Evolutionary conservation across 345 rosid genomes (phyloP).

Genomic region (Salix caprea): DNA sequence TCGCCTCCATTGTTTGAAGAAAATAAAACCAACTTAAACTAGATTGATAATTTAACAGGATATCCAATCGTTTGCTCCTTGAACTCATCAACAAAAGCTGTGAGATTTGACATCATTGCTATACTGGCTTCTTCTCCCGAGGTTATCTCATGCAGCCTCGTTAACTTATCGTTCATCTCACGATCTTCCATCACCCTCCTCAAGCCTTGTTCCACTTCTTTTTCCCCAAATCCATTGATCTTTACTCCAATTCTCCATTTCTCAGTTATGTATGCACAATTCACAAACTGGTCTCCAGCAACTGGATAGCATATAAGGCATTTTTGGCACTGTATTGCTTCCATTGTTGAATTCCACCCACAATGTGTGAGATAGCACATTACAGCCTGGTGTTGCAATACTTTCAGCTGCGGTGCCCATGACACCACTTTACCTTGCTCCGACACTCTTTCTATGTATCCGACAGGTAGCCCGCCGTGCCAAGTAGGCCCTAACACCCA

Average conservation of each 20-base stretch:
- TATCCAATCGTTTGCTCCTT: not conserved
- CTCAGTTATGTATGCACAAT: conserved; percentile 53
- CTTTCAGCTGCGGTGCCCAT: conserved; percentile 70
- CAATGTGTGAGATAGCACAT: conserved; percentile 70
- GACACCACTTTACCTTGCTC: conserved; percentile 48
- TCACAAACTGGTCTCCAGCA: conserved; percentile 77
- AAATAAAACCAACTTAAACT: not conserved
- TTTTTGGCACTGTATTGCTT: conserved; percentile 45
- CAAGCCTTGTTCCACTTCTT: conserved; percentile 47
- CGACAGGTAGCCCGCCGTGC: conserved; percentile 56
- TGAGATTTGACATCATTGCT: conserved; percentile 22
- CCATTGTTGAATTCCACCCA: conserved; percentile 87
- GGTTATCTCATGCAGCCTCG: conserved; percentile 30
- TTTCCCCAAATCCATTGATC: conserved; percentile 39
- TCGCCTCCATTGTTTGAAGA: not conserved
- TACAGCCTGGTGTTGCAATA: conserved; percentile 46
- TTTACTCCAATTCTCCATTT: conserved; percentile 58
- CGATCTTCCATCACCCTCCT: conserved; percentile 43
- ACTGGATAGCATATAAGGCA: conserved; percentile 64
- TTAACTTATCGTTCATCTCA: conserved; percentile 38
- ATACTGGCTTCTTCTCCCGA: conserved; percentile 38
- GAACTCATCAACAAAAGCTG: conserved; percentile 27
- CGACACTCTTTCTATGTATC: conserved; percentile 38
- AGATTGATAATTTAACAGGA: not conserved
- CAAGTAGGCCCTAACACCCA: conserved; percentile 56